These are phyloP conservation scores for Agaricus blazei DNA, from an alignment of 768 basidiomycete genomes.

Conservation along the genomic window DNA sequence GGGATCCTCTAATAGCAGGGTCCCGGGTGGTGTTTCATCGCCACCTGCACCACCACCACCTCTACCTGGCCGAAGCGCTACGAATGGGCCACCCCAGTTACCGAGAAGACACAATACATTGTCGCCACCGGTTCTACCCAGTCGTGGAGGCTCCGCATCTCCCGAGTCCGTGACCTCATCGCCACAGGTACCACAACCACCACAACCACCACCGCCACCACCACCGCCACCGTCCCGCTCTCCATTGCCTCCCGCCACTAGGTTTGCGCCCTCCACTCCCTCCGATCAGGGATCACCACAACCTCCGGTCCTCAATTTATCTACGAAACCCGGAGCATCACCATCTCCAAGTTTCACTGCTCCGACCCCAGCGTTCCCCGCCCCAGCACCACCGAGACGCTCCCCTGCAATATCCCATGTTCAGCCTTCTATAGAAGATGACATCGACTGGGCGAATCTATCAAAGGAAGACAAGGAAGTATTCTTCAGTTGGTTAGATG, in stretches of 20 bases:
- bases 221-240: conserved; percentile 5
- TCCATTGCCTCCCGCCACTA: conserved; percentile 10
- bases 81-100: conserved; percentile 23
- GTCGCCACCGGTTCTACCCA: conserved; percentile 18
- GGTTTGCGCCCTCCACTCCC: background rate
- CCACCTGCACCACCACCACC: conserved; percentile 14
- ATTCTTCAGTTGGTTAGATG: conserved; percentile 79
- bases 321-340: conserved; percentile 11
- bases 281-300: conserved; percentile 1
- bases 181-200: conserved; percentile 6
- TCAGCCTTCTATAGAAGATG: conserved; percentile 7
- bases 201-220: conserved; percentile 9
- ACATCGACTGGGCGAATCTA: conserved; percentile 68
- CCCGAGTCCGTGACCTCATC: conserved; percentile 1
- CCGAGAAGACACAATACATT: conserved; percentile 18
- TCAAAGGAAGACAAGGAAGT: conserved; percentile 60
- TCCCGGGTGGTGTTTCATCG: conserved; percentile 9
- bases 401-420: conserved; percentile 3
- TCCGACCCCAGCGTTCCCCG: conserved; percentile 13
- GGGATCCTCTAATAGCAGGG: conserved; percentile 9
- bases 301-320: conserved; percentile 12
- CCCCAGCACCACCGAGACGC: conserved; percentile 14
- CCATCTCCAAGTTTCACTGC: conserved; percentile 15
- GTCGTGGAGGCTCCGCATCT: conserved; percentile 12
- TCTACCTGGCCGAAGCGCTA: conserved; percentile 17